Base-by-base conservation (phyloP, 2,329 filamentous ascomycete genomes). In the Lanzia echinophila region DNA sequence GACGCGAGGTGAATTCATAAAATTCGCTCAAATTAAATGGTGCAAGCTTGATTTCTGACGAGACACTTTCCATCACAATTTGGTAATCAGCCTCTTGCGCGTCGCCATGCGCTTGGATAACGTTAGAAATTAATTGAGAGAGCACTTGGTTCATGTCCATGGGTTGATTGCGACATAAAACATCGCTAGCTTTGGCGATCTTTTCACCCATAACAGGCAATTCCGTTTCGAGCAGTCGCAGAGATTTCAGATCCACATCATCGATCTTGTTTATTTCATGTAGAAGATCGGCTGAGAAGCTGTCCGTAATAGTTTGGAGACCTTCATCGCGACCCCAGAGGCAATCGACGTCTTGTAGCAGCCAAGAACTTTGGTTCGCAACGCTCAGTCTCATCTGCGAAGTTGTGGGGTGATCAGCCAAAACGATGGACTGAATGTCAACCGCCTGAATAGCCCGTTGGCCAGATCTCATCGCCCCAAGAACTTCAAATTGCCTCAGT, bases 191-290 rank as follows among this genome's bases (percentile, higher is more conserved):
- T 4, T 38, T 36, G 1, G 63, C 58, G 33, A 69, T 24, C 41
- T 81, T 76, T 43, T 75, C 74, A 10, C 80, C 81, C 56, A 88
- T 71, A 3, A 79, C 72, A 8, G 82, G 81, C 47, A 88, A 70
- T 63, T 90, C 86, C 1, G 75, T 72, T 67, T 87, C 83, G 0
- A 90, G 72, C 17, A 86, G 73, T 43, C 79, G 75, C 46, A 90
- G 70, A 41, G 82, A 80, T 44, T 76, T 76, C 38, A 90, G 70
- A 44, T 73, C 78, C 0, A 84, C 79, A 22, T 75, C 71, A 12
- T 71, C 70, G 17, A 83, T 67, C 1, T 68, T 70, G 48, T 77
- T 72, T 45, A 86, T 68, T 60, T 78, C 83, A 13, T 73, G 71
- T 60, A 88, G 71, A 3, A 88, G 63, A 0, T 76, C 75, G 20